Percentiles rank a stretch among this genome's conserved stretches.
Evolutionary conservation across 164 flowering plant genomes (phyloP).

Genomic region (Taxillus chinensis): DNA sequence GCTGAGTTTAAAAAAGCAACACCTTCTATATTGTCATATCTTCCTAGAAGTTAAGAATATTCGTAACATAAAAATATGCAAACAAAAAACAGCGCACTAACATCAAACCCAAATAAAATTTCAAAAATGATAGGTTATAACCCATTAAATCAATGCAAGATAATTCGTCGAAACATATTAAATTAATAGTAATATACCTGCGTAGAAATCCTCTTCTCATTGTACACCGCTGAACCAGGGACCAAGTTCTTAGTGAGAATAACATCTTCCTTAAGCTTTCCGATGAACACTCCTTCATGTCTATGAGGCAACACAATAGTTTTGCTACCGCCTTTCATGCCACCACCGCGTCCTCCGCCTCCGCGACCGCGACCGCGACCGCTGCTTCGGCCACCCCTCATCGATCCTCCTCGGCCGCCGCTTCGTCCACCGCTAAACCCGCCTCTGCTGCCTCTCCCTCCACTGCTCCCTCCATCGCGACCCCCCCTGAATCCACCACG

Average conservation of each 20-base stretch:
- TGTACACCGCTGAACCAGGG: slow-evolving; percentile 1
- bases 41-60: too few relatives aligned
- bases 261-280: not conserved
- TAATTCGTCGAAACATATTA: not conserved
- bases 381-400: not conserved
- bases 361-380: not conserved
- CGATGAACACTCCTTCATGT: slow-evolving; percentile 4
- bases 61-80: too few relatives aligned
- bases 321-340: slow-evolving; percentile 1
- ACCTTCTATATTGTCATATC: too few relatives aligned
- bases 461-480: not conserved
- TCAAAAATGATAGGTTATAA: too few relatives aligned
- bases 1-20: too few relatives aligned
- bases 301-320: not conserved
- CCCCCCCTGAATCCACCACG: not conserved
- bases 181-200: not conserved
- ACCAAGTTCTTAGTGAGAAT: slow-evolving; percentile 1
- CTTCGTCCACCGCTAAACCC: not conserved
- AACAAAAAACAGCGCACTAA: too few relatives aligned
- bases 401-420: not conserved
- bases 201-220: not conserved
- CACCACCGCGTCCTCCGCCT: not conserved
- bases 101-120: too few relatives aligned
- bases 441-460: not conserved
- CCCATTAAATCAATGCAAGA: too few relatives aligned